These are phyloP conservation scores for Ogataea haglerorum DNA, from an alignment of 805 yeast genomes.

Conservation along the genomic window DNA sequence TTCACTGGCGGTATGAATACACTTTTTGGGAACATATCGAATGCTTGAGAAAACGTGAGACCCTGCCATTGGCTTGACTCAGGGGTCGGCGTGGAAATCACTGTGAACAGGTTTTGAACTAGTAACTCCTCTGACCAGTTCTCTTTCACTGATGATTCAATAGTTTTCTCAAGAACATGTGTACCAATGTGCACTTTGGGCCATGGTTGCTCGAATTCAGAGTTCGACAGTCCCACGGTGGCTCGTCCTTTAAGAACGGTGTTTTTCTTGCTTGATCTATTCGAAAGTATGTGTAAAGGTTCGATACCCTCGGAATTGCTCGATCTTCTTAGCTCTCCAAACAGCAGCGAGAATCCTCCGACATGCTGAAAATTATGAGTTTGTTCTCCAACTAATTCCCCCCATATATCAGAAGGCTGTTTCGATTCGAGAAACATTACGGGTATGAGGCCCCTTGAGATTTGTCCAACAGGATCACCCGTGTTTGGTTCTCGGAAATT, in stretches of 20 bases:
- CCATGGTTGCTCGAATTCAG: slow-evolving; percentile 71
- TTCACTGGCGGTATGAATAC: slow-evolving; percentile 71
- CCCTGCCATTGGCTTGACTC: slow-evolving; percentile 30
- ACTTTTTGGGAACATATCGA: slow-evolving; percentile 49
- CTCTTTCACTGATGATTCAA: slow-evolving; percentile 22
- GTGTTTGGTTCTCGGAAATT: slow-evolving; percentile 57
- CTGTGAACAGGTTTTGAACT: slow-evolving; percentile 47
- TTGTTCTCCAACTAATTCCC: slow-evolving; percentile 27
- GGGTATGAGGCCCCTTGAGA: slow-evolving; percentile 48
- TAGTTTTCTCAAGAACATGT: slow-evolving; percentile 50
- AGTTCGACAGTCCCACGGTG: slow-evolving; percentile 65
- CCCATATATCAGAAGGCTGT: slow-evolving; percentile 44
- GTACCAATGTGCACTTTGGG: slow-evolving; percentile 63
- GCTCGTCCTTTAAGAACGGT: slow-evolving; percentile 17
- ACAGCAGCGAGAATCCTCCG: slow-evolving; percentile 64
- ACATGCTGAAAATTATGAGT: slow-evolving; percentile 34
- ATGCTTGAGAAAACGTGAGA: slow-evolving; percentile 25
- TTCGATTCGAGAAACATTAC: slow-evolving; percentile 34
- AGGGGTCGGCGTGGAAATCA: slow-evolving; percentile 46
- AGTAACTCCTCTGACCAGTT: slow-evolving; percentile 36
- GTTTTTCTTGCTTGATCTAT: slow-evolving; percentile 37
- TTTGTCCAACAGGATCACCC: slow-evolving; percentile 19
- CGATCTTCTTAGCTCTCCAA: slow-evolving; percentile 43
- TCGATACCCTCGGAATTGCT: slow-evolving; percentile 23
- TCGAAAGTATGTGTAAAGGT: slow-evolving; percentile 47